Percentiles rank a stretch among this genome's conserved stretches.
Conservation (phyloP, 164 flowering plant species). For the Tetracentron sinense region DNA sequence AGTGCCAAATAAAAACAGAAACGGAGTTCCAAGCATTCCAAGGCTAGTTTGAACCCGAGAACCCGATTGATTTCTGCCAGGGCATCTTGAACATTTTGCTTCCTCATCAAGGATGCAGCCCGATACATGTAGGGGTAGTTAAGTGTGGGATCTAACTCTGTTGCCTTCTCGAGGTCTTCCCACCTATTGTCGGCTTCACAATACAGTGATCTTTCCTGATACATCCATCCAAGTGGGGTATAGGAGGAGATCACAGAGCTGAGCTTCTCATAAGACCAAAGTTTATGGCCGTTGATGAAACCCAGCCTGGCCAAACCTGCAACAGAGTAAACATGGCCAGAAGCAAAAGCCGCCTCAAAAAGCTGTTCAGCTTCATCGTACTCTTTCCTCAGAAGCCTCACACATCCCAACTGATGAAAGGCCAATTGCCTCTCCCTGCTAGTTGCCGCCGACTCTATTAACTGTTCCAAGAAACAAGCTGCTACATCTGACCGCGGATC, state of each 20-base stretch:
- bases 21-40: constrained; percentile 91
- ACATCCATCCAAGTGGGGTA: constrained; percentile 91
- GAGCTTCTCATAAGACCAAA: constrained; percentile 61
- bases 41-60: constrained; percentile 86
- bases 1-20: constrained; percentile 82
- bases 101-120: constrained; percentile 79
- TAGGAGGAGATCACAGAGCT: constrained; percentile 64
- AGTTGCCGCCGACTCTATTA: constrained; percentile 61
- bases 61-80: constrained; percentile 76
- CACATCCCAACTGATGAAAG: constrained; percentile 84
- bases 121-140: constrained; percentile 96
- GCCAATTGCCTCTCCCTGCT: constrained; percentile 65
- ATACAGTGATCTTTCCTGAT: constrained; percentile 87
- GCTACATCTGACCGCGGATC: constrained; percentile 64
- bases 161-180: constrained; percentile 83
- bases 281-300: constrained; percentile 46
- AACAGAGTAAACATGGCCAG: constrained; percentile 80
- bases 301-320: constrained; percentile 75
- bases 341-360: constrained; percentile 61
- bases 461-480: constrained; percentile 49
- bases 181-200: constrained; percentile 66
- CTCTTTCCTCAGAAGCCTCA: constrained; percentile 74
- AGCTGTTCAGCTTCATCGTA: constrained; percentile 70
- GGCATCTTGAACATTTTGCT: constrained; percentile 69
- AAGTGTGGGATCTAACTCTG: constrained; percentile 89